Conservation (phyloP, 2,329 filamentous ascomycete species). For the Colletotrichum sp. region DNA sequence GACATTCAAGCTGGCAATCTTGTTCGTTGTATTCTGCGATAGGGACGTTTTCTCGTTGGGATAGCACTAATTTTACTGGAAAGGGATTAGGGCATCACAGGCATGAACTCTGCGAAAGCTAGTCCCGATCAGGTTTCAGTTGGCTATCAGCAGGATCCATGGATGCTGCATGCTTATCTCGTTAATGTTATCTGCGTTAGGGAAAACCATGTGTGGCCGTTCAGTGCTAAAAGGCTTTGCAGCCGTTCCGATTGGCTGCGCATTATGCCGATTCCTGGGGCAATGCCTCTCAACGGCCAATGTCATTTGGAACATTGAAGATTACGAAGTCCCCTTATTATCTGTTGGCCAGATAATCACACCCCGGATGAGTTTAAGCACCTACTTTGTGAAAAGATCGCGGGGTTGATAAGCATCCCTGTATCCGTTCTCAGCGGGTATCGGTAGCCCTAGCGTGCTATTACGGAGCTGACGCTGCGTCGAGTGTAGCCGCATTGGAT, state of each 20-base stretch:
- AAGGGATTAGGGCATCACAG: not conserved
- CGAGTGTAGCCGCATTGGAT: not conserved
- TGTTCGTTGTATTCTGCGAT: not conserved
- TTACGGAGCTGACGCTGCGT: not conserved
- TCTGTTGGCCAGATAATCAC: not conserved
- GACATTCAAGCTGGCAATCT: not conserved
- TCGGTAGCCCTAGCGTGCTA: not conserved
- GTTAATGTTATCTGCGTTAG: not conserved
- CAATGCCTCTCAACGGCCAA: not conserved
- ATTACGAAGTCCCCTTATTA: not conserved
- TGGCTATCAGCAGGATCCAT: not conserved
- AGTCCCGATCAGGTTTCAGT: not conserved
- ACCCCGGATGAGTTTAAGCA: not conserved
- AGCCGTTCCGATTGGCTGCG: not conserved
- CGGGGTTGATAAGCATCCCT: not conserved
- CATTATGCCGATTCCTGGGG: not conserved
- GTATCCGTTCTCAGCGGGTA: not conserved
- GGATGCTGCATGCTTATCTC: not conserved
- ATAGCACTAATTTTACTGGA: not conserved
- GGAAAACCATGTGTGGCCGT: not conserved
- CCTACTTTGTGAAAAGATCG: not conserved
- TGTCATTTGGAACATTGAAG: not conserved
- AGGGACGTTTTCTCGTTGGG: not conserved
- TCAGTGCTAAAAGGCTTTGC: not conserved
- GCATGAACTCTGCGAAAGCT: not conserved